Evolutionary conservation across 164 flowering plant species (phyloP), one percentile per base, ranked within the genome.

Genomic region (Akebia trifoliata): DNA sequence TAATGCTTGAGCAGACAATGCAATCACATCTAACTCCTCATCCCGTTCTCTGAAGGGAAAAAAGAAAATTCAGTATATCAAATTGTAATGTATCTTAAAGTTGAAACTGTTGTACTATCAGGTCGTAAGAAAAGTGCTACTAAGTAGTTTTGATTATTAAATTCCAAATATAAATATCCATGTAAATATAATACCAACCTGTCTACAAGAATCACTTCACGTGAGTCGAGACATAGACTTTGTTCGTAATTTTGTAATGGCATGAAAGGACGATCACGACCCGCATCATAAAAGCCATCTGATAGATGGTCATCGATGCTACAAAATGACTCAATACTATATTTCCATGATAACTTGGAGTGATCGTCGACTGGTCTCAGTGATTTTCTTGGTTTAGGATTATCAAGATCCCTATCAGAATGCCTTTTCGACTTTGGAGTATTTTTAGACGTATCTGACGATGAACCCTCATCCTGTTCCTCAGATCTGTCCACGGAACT

Each of bases 271-370:
- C 90, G 75, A 67, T 84, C 96, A 54, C 96, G 88, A 6, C 99
- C 99, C 6, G 95, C 95, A 76, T 93, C 99, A 80, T 86, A 93
- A 69, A 93, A 93, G 4, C 99, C 97, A 78, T 93, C 99, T 46
- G 87, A 81, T 37, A 93, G 65, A 65, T 39, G 70, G 69, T 93
- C 99, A 55, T 77, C 74, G 57, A 60, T 56, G 62, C 89, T 59
- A 68, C 97, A 93, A 50, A 79, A 81, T 61, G 99, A 93, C 43
- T 59, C 62, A 24, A 22, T 59, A 55, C 80, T 86, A 60, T 87
- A 93, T 68, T 86, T 83, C 67, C 59, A 47, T 21, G 97, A 83
- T 51, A 86, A 28, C 60, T 45, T 65, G 34, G 62, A 59, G 43
- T 58, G 52, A 35, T 75, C 72, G 22, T 63, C 73, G 18, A 61